Evolutionary conservation across 202 grass and related monocot genomes (phyloP), one percentile per base, ranked within the genome.

Genomic region (Schoenoplectus tabernaemontani): DNA sequence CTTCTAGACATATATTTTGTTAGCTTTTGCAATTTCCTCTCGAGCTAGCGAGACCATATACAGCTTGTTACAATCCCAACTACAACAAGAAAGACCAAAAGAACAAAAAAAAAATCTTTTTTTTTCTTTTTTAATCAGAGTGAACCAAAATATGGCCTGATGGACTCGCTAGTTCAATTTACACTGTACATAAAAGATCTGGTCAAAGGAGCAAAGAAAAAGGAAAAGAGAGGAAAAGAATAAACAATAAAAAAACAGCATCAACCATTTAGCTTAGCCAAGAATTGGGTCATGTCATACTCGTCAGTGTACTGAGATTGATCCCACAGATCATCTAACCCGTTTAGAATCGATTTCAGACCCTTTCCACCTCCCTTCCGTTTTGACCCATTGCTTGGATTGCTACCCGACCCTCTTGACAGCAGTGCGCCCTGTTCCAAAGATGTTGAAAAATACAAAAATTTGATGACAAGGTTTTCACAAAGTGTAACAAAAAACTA

Each of bases 241-340:
- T 6, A 20, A 47, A 19, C 23, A 77, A 50, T 36, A 82, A 54
- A 59, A 77, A 66, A 24, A 41, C 60, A 58, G 41, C 32, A 69
- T 99, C 86, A 99, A 80, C 92, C 85, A 38, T 96, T 91, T 48
- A 99, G 92, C 79, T 87, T 96, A 47, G 82, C 74, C 76, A 96
- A 80, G 81, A 99, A 99, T 39, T 89, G 91, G 70, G 84, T 92
- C 57, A 99, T 63, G 78, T 99, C 91, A 46, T 92, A 93, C 70
- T 99, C 96, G 1, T 99, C 85, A 54, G 85, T 72, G 38, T 99
- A 99, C 76, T 96, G 96, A 11, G 96, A 99, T 80, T 95, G 90
- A 75, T 99, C 96, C 96, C 96, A 99, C 43, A 99, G 83, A 34
- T 99, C 92, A 7, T 85, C 92, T 24, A 99, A 81, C 20, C 92